These are phyloP conservation scores for Populus hybrid DNA, from an alignment of 441 rosid genomes.

Conservation along the genomic window DNA sequence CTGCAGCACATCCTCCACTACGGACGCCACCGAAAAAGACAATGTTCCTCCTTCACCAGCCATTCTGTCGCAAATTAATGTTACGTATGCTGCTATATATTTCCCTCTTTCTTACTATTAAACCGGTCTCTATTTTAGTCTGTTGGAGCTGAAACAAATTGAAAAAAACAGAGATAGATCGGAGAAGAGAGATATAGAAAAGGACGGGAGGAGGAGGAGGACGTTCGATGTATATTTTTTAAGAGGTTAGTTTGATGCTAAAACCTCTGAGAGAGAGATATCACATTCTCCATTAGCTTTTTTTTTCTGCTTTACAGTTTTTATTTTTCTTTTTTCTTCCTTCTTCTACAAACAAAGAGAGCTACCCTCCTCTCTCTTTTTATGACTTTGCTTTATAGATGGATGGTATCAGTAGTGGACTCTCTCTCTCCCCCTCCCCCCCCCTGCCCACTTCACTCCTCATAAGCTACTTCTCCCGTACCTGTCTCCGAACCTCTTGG, in stretches of 20 bases:
- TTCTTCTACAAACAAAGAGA: conserved; percentile 9
- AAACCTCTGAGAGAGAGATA: conserved; percentile 10
- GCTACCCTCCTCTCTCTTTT: conserved; percentile 10
- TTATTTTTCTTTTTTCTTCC: neutral
- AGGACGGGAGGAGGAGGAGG: neutral
- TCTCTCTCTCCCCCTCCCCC: neutral
- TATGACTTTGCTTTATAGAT: conserved; percentile 42
- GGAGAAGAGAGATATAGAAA: conserved; percentile 13
- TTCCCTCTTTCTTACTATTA: conserved; percentile 3
- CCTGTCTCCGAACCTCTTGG: conserved; percentile 20
- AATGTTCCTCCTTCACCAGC: conserved; percentile 45
- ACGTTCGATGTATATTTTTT: neutral
- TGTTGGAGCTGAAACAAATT: neutral
- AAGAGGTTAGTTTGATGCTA: conserved; percentile 23
- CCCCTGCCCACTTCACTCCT: neutral
- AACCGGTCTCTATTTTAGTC: neutral
- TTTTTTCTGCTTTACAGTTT: conserved; percentile 6
- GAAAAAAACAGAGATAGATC: conserved; percentile 17
- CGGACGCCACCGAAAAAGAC: conserved; percentile 70
- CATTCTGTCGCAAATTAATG: conserved; percentile 23
- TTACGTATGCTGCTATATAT: neutral
- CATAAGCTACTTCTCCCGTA: conserved; percentile 16
- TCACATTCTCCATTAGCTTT: conserved; percentile 43
- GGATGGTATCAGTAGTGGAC: neutral
- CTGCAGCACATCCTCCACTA: conserved; percentile 81